These are phyloP conservation scores for Petunia axillaris DNA, from an alignment of 257 asterid species.

Conservation along the genomic window DNA sequence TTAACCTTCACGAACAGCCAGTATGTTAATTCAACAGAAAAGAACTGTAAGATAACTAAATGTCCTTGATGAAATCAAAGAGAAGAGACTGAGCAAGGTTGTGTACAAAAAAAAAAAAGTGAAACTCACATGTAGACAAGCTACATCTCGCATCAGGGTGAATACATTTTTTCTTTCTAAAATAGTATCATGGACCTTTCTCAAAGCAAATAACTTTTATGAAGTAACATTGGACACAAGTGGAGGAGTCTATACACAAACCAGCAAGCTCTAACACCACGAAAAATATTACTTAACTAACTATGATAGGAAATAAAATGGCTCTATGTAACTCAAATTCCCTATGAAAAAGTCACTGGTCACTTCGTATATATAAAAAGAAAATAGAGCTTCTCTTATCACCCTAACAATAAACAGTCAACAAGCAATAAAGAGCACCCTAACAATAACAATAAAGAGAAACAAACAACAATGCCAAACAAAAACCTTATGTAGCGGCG, in stretches of 20 bases:
- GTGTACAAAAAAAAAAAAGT: neutral
- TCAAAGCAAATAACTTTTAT: neutral
- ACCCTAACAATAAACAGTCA: conserved; percentile 15
- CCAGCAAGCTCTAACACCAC: neutral
- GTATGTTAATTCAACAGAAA: no score
- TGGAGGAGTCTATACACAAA: conserved; percentile 9
- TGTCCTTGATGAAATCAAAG: neutral
- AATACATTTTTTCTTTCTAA: neutral
- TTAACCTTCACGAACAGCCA: no score
- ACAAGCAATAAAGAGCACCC: neutral
- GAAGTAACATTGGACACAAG: neutral
- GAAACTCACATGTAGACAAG: neutral
- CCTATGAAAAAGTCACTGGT: neutral
- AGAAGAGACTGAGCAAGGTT: neutral
- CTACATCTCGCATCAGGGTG: neutral
- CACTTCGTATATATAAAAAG: neutral
- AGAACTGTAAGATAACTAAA: neutral
- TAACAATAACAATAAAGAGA: conserved; percentile 19
- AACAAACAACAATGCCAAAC: neutral
- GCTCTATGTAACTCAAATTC: neutral
- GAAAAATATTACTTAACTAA: neutral
- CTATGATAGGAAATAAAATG: neutral
- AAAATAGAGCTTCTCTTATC: neutral
- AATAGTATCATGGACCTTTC: neutral
- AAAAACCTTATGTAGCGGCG: conserved; percentile 81